Evolutionary conservation across 495 filamentous ascomycete genomes (phyloP).

Genomic region (Penicillium bovifimosum): DNA sequence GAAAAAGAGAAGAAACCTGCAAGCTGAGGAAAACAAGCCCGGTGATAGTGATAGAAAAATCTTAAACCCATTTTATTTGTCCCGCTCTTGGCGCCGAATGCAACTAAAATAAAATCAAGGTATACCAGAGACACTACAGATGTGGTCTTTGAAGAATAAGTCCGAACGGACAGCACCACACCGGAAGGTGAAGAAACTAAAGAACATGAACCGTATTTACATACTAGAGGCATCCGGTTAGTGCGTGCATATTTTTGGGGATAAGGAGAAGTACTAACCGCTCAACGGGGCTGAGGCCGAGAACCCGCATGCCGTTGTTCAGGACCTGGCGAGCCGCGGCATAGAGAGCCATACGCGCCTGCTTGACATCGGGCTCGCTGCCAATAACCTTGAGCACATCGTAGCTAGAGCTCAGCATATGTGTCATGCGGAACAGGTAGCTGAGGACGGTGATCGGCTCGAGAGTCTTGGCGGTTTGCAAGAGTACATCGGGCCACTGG

Average conservation of each 20-base stretch:
- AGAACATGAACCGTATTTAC: conserved; percentile 14
- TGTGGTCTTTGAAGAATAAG: conserved; percentile 1
- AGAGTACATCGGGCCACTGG: conserved; percentile 58
- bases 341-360: conserved; percentile 78
- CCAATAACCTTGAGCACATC: conserved; percentile 76
- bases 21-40: neutral
- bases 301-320: conserved; percentile 75
- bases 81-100: conserved; percentile 21
- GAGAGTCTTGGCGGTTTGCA: conserved; percentile 56
- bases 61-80: conserved; percentile 12
- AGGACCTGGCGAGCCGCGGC: conserved; percentile 71
- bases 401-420: conserved; percentile 76
- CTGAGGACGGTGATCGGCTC: conserved; percentile 66
- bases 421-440: conserved; percentile 87
- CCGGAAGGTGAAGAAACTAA: neutral
- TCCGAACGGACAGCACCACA: neutral
- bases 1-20: neutral
- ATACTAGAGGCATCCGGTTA: conserved; percentile 12
- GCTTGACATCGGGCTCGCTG: conserved; percentile 63
- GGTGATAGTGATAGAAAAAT: neutral
- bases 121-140: conserved; percentile 1
- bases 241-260: neutral
- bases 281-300: conserved; percentile 73
- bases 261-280: conserved; percentile 35
- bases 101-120: conserved; percentile 11